Evolutionary conservation across 1,284 basidiomycete species (phyloP).

Genomic region (Inonotus hispidus): DNA sequence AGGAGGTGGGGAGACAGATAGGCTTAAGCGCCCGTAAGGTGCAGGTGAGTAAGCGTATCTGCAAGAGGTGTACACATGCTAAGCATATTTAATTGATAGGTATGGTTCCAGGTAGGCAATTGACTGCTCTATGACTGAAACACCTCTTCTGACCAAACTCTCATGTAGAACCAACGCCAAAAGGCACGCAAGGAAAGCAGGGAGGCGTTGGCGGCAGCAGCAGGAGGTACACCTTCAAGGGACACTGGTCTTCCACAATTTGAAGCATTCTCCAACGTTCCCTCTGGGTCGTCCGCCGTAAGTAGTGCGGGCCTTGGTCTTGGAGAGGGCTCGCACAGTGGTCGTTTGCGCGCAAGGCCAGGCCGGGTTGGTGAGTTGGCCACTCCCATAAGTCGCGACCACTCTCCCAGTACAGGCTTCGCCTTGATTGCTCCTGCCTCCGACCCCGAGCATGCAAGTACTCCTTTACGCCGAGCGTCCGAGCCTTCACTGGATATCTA

Average conservation of each 20-base stretch:
- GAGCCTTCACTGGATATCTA: not conserved
- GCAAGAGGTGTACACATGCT: slow-evolving; percentile 14
- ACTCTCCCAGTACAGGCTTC: not conserved
- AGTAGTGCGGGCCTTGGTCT: not conserved
- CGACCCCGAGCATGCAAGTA: not conserved
- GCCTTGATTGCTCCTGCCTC: not conserved
- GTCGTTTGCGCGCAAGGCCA: not conserved
- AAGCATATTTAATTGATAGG: slow-evolving; percentile 39
- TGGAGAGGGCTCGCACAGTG: not conserved
- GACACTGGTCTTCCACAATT: slow-evolving; percentile 4
- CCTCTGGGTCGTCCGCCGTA: not conserved
- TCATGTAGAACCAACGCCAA: slow-evolving; percentile 17
- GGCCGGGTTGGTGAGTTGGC: not conserved
- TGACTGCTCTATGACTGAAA: not conserved
- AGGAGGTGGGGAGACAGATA: slow-evolving; percentile 77
- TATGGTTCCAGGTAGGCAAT: slow-evolving; percentile 74
- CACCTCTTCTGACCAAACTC: not conserved
- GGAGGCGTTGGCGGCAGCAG: not conserved
- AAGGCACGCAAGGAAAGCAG: slow-evolving; percentile 16
- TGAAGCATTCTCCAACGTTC: not conserved
- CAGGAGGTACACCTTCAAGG: not conserved
- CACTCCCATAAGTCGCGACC: not conserved
- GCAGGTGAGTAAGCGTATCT: slow-evolving; percentile 50
- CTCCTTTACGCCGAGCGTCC: not conserved
- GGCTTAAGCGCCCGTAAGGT: slow-evolving; percentile 82